phyloP scores from a whole-genome alignment of 345 rosid species.

The Tarenaya hassleriana region DNA sequence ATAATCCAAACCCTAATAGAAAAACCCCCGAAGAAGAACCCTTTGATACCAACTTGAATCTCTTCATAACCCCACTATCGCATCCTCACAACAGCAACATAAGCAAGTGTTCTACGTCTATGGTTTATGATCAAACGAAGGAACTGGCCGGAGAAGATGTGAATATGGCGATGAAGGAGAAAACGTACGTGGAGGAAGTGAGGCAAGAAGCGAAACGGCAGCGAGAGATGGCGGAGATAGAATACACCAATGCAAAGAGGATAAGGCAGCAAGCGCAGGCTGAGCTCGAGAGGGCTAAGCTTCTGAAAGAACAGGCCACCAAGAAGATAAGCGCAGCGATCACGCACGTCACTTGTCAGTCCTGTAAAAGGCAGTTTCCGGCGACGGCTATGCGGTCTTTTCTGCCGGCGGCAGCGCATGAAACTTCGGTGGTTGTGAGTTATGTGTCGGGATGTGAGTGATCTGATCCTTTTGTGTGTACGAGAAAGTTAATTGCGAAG shows the following conservation, averaged over 20 bases:
- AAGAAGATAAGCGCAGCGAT: conserved; percentile 56
- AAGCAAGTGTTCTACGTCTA: too few relatives aligned
- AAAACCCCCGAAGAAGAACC: conserved; percentile 23
- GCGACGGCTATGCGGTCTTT: conserved; percentile 30
- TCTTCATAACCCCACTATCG: conserved; percentile 49
- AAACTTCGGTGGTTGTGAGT: conserved; percentile 67
- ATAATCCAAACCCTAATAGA: conserved; percentile 21
- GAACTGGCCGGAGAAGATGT: conserved; percentile 47
- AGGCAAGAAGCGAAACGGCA: conserved; percentile 62
- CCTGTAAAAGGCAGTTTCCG: conserved; percentile 64
- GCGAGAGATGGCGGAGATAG: conserved; percentile 69
- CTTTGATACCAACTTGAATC: conserved; percentile 47
- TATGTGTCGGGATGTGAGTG: conserved; percentile 73
- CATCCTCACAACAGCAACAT: conserved; percentile 21
- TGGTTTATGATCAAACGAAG: conserved; percentile 33
- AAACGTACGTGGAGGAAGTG: conserved; percentile 61
- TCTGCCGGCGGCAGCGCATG: conserved; percentile 37
- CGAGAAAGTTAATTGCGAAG: too few relatives aligned
- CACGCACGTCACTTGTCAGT: conserved; percentile 67
- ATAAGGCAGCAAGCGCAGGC: conserved; percentile 65
- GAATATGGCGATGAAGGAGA: conserved; percentile 56
- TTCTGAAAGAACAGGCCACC: conserved; percentile 54
- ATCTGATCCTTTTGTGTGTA: too few relatives aligned
- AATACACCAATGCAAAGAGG: conserved; percentile 59
- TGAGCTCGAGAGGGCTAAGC: conserved; percentile 65